Evolutionary conservation across 257 asterid genomes (phyloP).

Genomic region (Cordia subcordata): DNA sequence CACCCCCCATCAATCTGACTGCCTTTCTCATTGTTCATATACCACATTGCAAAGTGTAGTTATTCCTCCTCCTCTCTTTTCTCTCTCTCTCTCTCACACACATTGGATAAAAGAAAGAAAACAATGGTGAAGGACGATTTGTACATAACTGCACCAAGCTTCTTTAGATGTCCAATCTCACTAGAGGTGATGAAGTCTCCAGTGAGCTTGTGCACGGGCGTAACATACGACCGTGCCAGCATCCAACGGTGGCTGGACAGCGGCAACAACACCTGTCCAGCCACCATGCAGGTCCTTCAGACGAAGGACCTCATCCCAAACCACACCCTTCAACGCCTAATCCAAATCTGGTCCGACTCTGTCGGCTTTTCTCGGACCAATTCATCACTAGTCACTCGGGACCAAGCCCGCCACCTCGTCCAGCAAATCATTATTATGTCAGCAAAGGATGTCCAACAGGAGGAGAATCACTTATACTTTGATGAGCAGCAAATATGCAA

Average conservation of each 20-base stretch:
- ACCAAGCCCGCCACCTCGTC: conserved; percentile 35
- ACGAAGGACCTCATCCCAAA: conserved; percentile 66
- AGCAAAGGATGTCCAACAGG: neutral
- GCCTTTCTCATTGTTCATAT: too few relatives aligned
- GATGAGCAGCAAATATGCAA: conserved; percentile 11
- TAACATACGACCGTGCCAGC: conserved; percentile 72
- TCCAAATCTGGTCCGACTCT: conserved; percentile 68
- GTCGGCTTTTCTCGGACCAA: conserved; percentile 13
- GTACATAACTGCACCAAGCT: conserved; percentile 43
- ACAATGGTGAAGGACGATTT: conserved; percentile 55
- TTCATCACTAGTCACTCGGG: conserved; percentile 10
- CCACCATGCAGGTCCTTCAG: conserved; percentile 78
- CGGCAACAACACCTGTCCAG: conserved; percentile 91
- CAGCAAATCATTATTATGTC: conserved; percentile 25
- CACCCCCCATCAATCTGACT: too few relatives aligned
- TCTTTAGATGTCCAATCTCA: conserved; percentile 79
- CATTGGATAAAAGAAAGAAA: neutral
- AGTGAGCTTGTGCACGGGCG: conserved; percentile 83
- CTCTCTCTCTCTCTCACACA: conserved; percentile 23
- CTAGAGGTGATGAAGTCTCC: conserved; percentile 83
- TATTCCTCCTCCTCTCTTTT: too few relatives aligned
- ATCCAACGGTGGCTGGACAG: conserved; percentile 87
- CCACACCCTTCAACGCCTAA: conserved; percentile 68
- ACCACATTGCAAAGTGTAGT: too few relatives aligned
- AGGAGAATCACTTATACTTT: too few relatives aligned